Base-by-base conservation (phyloP, 1,284 basidiomycete species). In the Ganoderma lucidum region DNA sequence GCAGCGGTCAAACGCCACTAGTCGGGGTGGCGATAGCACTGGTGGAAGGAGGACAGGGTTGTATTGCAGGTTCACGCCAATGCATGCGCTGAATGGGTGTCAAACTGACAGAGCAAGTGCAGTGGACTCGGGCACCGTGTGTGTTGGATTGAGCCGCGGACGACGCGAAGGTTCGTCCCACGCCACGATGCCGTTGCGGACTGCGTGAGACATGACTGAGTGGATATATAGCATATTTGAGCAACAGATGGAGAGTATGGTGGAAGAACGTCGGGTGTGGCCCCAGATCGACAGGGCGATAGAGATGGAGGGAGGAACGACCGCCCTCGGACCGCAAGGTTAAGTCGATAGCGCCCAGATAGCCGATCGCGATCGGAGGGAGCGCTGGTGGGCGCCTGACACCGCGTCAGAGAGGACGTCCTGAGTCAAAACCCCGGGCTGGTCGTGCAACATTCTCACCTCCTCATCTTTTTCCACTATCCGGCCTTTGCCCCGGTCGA, bases 381-480 rank as follows among this genome's bases (percentile, higher is more conserved):
- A 35, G 32, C 32, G 53, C 53, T 4, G 6, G 6, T 32, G 69
- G 64, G 64, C 67, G n/a, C 44, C 59, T 68, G 51, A 2, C 32
- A 32, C 30, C 19, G 41, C 19, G n/a, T 45, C 60, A 48, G 45
- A 53, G 48, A 58, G 61, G 65, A 62, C 58, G 30, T 14, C 45
- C 44, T 69, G 71, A 70, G 63, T 73, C 68, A 65, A 69, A 68
- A 61, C 60, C 71, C 71, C 71, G 69, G 64, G 42, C 61, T 66
- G 65, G 64, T 68, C 69, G 71, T 64, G 63, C 63, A 39, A 58
- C 62, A 23, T 48, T 44, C 55, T 60, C 58, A 56, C 42, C 53
- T 68, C 53, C 44, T 61, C 64, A 32, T 51, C 60, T 44, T 59
- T 45, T 62, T 53, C n/a, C 59, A n/a, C 23, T 53, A 28, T 56